Evolutionary conservation across 176 grass and related monocot genomes (phyloP), one percentile per base, ranked within the genome.

Genomic region (Zoysia pacifica): DNA sequence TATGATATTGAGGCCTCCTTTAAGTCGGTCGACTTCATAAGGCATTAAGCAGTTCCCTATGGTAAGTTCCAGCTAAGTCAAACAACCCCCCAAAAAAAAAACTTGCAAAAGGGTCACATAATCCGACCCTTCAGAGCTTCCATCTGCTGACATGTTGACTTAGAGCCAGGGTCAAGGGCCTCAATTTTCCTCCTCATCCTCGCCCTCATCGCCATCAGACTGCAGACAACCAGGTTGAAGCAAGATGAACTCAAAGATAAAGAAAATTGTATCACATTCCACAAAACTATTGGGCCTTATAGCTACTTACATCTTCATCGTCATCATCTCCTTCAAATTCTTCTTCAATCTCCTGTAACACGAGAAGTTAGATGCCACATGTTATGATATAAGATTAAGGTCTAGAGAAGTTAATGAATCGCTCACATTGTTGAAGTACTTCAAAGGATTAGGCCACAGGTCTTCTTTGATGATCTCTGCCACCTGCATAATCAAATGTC

Each of bases 391-490:
- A 56, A 69, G 71, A 73, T 42, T 1, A 67, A 79, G 48, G 15
- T 14, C 3, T 11, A 50, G 39, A 20, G 4, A 18, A 53, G 19
- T 44, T 42, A 55, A 6, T 76, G 15, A 72, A 86, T 54, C 44
- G 81, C 90, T 88, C 35, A 96, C 93, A 90, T 99, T 99, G 49
- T 99, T 99, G 72, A 99, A 99, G 74, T 99, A 96, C 75, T 99
- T 99, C 76, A 99, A 91, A 53, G 97, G 97, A 79, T 99, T 99
- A 55, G 97, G 97, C 97, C 97, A 99, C 65, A 99, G 84, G 80
- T 99, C 97, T 84, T 99, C 97, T 81, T 95, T 99, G 69, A 99
- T 99, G 70, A 99, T 99, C 82, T 99, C 97, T 14, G 93, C 93
- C 61, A 96, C 89, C 93, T 96, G 87, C 93, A 86, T 37, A 76